phyloP scores from a whole-genome alignment of 2,329 filamentous ascomycete species.

The Penicillium brasilianum region DNA sequence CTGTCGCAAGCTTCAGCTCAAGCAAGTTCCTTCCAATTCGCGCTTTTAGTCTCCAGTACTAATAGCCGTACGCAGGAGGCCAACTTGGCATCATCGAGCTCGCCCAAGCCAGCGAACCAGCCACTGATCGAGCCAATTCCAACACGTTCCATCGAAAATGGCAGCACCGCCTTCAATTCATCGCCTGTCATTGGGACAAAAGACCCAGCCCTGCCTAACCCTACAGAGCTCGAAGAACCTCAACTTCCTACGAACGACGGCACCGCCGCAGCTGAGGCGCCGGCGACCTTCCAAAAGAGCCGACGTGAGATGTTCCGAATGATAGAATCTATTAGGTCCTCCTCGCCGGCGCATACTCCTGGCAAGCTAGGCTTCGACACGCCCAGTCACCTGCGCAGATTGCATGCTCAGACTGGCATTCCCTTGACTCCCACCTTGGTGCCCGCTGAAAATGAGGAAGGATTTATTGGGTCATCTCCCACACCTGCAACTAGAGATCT shows the following conservation, averaged over 20 bases:
- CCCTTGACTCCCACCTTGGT: slow-evolving; percentile 52
- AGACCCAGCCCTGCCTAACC: slow-evolving; percentile 26
- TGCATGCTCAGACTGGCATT: slow-evolving; percentile 37
- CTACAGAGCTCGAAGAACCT: slow-evolving; percentile 39
- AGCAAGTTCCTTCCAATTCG: not conserved
- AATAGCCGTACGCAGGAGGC: not conserved
- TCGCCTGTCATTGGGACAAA: slow-evolving; percentile 34
- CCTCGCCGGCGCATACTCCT: slow-evolving; percentile 38
- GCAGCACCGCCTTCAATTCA: slow-evolving; percentile 29
- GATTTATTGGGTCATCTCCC: slow-evolving; percentile 58
- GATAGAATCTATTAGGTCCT: slow-evolving; percentile 69
- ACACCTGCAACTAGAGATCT: slow-evolving; percentile 52
- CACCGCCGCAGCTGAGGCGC: slow-evolving; percentile 54
- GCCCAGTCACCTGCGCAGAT: slow-evolving; percentile 35
- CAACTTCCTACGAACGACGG: slow-evolving; percentile 41
- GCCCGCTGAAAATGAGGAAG: slow-evolving; percentile 48
- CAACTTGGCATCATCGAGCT: not conserved
- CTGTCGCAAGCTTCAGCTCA: not conserved
- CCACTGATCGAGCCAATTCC: not conserved
- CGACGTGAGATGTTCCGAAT: slow-evolving; percentile 65
- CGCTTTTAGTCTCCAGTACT: not conserved
- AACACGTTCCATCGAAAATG: not conserved
- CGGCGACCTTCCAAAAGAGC: slow-evolving; percentile 70
- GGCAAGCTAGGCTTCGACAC: slow-evolving; percentile 35
- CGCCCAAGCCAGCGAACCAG: not conserved